Evolutionary conservation across 441 rosid species (phyloP), one percentile per base, ranked within the genome.

Genomic region (Euphorbia schlechtendalii): DNA sequence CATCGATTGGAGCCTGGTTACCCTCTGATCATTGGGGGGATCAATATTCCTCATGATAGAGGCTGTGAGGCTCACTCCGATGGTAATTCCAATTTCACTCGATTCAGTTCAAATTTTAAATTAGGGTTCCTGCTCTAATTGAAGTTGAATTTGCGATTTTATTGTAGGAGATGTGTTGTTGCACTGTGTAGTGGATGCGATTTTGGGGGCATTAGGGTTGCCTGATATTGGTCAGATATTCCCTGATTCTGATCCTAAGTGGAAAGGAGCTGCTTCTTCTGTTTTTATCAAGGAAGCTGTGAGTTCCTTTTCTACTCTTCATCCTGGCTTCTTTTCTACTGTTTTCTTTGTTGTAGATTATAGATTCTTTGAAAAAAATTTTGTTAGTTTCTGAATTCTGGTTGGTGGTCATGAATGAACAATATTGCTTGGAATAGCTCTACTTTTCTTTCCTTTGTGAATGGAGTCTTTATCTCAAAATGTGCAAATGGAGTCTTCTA

Each of bases 21-120:
- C 67, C 95, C 99, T 76, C 64, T 93, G 82, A 93, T 90, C 52
- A 88, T 93, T 38, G 97, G 99, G 3, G 97, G 99, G 69, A 83
- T 93, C 66, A 75, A 88, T 83, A 79, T 90, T 61, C 96, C 96
- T 28, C 90, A 87, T 10, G 94, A 89, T 28, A 80, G 82, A 78
- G 98, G 98, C 77, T 93, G 98, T 66, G 97, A 93, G 76, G 98
- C 97, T 80, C 98, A 90, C 77, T 93, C 98, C 28, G 98, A 90
- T 76, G 98, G 98, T 88, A 74, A 45, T n/a, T 53, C 28, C 63
- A 8, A 0, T 0, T 51, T 43, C 11, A 57, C 34, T 54, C 5
- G 59, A 32, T 32, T 32, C 56, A 69, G 22, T 66, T 59, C 24
- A 41, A 1, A 48, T 41, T 41, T 25, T 15, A 27, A 27, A 7